These are phyloP conservation scores for Herpotrichia juniperi DNA, from an alignment of 2,329 filamentous ascomycete species.

Conservation along the genomic window DNA sequence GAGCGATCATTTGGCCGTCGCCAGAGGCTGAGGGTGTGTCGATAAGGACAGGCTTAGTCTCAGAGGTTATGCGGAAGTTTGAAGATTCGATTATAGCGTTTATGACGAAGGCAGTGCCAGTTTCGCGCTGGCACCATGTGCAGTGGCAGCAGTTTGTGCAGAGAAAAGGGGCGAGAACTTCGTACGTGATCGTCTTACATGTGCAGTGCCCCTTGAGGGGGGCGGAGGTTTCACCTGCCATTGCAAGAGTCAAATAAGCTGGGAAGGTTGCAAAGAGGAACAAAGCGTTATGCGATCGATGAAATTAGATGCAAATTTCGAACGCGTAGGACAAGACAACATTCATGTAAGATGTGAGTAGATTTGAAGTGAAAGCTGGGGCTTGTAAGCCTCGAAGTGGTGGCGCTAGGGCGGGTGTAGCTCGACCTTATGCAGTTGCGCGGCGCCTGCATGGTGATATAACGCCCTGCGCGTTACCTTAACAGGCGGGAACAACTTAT, in stretches of 20 bases:
- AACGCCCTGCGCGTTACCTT: too few species aligned
- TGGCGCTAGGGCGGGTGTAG: too few species aligned
- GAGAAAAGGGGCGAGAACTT: constrained; percentile 4
- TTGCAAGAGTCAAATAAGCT: background rate
- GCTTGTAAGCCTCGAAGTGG: too few species aligned
- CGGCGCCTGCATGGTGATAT: too few species aligned
- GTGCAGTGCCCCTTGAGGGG: constrained; percentile 5
- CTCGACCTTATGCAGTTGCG: too few species aligned
- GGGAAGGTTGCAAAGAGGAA: background rate
- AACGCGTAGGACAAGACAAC: too few species aligned
- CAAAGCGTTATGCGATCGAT: too few species aligned
- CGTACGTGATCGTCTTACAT: constrained; percentile 7
- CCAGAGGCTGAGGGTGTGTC: constrained; percentile 30
- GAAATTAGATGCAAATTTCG: too few species aligned
- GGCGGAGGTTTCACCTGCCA: background rate
- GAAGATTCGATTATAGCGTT: constrained; percentile 47
- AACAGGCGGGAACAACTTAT: too few species aligned
- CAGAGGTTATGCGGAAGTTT: constrained; percentile 3
- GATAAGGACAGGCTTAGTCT: constrained; percentile 38
- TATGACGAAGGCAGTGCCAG: constrained; percentile 46
- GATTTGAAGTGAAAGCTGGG: too few species aligned
- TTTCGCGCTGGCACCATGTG: constrained; percentile 53
- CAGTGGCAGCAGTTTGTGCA: constrained; percentile 52
- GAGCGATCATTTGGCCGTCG: constrained; percentile 47
- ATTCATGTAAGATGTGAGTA: too few species aligned